phyloP scores from a whole-genome alignment of 148 eudicot genomes.

The Heliamphora exappendiculata region DNA sequence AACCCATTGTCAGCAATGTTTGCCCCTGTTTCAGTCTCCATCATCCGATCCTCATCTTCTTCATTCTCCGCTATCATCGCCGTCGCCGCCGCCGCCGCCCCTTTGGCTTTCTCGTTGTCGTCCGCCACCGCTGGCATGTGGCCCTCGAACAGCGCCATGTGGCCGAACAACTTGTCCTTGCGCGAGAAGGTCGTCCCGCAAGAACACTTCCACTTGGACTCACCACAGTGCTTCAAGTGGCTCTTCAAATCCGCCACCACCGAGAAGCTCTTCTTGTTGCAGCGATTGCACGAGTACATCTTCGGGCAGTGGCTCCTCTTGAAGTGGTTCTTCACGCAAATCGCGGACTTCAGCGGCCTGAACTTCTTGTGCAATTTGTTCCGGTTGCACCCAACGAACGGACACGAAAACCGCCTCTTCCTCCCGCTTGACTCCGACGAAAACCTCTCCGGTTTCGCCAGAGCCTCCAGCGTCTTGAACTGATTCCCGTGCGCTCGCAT shows the following conservation, averaged over 20 bases:
- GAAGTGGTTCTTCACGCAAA: slow-evolving; percentile 81
- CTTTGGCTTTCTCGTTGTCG: slow-evolving; percentile 15
- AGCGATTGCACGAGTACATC: slow-evolving; percentile 51
- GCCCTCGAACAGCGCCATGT: slow-evolving; percentile 67
- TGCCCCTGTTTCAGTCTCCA: slow-evolving; percentile 7
- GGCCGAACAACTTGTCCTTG: slow-evolving; percentile 75
- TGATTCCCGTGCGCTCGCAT: slow-evolving; percentile 64
- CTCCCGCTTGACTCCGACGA: background rate
- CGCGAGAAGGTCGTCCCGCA: slow-evolving; percentile 65
- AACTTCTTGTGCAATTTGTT: slow-evolving; percentile 50
- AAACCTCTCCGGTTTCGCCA: slow-evolving; percentile 44
- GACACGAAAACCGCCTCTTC: slow-evolving; percentile 66
- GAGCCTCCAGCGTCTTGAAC: slow-evolving; percentile 46
- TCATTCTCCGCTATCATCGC: slow-evolving; percentile 13
- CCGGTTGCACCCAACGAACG: slow-evolving; percentile 54
- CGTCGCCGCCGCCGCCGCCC: background rate
- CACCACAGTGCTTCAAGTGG: slow-evolving; percentile 65
- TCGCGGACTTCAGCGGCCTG: slow-evolving; percentile 54
- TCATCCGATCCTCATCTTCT: slow-evolving; percentile 1
- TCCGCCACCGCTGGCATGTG: slow-evolving; percentile 58
- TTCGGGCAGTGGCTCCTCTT: slow-evolving; percentile 83
- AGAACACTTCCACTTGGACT: slow-evolving; percentile 48
- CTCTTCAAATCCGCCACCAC: slow-evolving; percentile 66
- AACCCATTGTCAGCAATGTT: slow-evolving; percentile 17
- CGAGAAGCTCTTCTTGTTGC: slow-evolving; percentile 69